Conservation (phyloP, 108 stramenopile genomes). For the Cylindrotheca fusiformis region DNA sequence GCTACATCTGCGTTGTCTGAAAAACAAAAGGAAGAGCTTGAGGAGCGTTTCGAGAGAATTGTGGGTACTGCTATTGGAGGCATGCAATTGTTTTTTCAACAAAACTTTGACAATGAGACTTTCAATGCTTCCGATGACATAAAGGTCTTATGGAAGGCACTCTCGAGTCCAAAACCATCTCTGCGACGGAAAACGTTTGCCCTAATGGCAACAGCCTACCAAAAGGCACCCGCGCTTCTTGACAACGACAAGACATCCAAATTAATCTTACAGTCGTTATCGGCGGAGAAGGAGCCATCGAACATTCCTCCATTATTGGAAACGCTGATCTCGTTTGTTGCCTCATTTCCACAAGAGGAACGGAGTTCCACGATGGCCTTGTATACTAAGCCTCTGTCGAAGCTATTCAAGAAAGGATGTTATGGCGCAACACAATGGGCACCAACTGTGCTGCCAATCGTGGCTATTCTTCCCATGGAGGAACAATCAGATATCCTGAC, state of each 20-base stretch:
- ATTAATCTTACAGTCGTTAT: constrained; percentile 45
- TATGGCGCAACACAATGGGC: constrained; percentile 66
- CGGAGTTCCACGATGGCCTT: constrained; percentile 15
- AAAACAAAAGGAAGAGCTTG: constrained; percentile 58
- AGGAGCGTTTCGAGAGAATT: constrained; percentile 74
- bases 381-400: constrained; percentile 52
- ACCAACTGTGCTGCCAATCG: constrained; percentile 69
- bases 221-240: constrained; percentile 34
- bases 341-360: constrained; percentile 11
- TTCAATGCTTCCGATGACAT: neutral
- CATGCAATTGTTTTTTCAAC: constrained; percentile 27
- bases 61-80: constrained; percentile 41
- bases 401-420: constrained; percentile 65
- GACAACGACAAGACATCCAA: constrained; percentile 28
- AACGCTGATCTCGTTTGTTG: constrained; percentile 53
- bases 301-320: constrained; percentile 61
- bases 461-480: constrained; percentile 39
- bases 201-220: constrained; percentile 48
- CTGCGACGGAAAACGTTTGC: constrained; percentile 61
- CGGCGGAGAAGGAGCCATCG: constrained; percentile 65
- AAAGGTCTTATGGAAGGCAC: constrained; percentile 38
- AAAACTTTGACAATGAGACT: constrained; percentile 1
- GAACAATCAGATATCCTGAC: constrained; percentile 20
- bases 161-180: constrained; percentile 44
- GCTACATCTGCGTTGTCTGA: constrained; percentile 16